A percentile compares a stretch with the other conserved stretches of the same genome.
Conservation (phyloP, 2,329 filamentous ascomycete species). For the Aspergillus tamarii region DNA sequence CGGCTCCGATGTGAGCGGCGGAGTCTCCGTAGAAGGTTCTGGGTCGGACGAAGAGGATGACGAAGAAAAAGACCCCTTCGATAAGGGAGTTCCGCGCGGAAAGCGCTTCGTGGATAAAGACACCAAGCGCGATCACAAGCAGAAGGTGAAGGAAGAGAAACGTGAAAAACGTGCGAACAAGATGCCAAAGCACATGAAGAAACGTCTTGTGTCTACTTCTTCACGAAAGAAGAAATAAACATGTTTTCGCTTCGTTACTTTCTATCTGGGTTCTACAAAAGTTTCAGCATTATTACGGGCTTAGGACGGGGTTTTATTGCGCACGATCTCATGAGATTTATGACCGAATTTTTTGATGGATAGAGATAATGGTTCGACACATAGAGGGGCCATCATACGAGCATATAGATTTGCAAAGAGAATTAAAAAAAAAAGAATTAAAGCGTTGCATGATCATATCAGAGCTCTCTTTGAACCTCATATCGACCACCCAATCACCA, state of each 20-base stretch:
- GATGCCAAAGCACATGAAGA: constrained; percentile 96
- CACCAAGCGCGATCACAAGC: constrained; percentile 84
- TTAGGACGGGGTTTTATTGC: constrained; percentile 20
- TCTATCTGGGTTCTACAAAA: constrained; percentile 4
- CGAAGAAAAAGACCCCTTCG: constrained; percentile 54
- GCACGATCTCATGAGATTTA: constrained; percentile 34
- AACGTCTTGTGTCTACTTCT: constrained; percentile 50
- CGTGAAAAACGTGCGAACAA: constrained; percentile 91
- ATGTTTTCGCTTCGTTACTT: not conserved
- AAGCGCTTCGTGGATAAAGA: constrained; percentile 92
- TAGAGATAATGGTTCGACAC: constrained; percentile 19
- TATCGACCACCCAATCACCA: constrained; percentile 15
- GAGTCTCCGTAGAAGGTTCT: constrained; percentile 34
- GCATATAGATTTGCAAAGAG: constrained; percentile 7
- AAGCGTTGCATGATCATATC: constrained; percentile 30
- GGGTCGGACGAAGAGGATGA: constrained; percentile 54
- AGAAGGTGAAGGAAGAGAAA: constrained; percentile 91
- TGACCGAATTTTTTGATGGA: constrained; percentile 16
- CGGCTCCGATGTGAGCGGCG: constrained; percentile 39
- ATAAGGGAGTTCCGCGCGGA: constrained; percentile 72
- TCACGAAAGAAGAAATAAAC: constrained; percentile 41
- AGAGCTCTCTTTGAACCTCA: constrained; percentile 49
- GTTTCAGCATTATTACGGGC: constrained; percentile 8
- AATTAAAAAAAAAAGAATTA: constrained; percentile 16
- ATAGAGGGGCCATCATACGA: constrained; percentile 8